Evolutionary conservation across 1,139 yeast species (phyloP).

Genomic region (Debaryomyces subglobosus): DNA sequence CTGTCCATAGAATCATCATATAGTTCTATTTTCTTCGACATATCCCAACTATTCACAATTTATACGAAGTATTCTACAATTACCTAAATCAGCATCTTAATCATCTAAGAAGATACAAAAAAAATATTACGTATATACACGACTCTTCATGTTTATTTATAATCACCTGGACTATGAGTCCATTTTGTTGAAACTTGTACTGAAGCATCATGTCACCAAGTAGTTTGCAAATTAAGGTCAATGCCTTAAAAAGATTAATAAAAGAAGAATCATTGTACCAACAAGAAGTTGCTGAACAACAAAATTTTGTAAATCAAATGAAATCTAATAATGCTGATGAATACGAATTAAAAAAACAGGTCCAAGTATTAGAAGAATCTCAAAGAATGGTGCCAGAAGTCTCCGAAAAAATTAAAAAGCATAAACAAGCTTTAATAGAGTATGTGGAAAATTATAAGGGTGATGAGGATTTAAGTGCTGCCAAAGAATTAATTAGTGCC

Average conservation of each 20-base stretch:
- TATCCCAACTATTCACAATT: not conserved
- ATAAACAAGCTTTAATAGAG: conserved; percentile 46
- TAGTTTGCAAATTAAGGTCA: conserved; percentile 71
- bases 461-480: conserved; percentile 50
- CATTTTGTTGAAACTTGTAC: not conserved
- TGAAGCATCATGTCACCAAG: conserved; percentile 66
- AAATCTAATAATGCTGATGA: conserved; percentile 55
- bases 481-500: conserved; percentile 31
- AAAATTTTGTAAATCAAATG: conserved; percentile 47
- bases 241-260: conserved; percentile 71
- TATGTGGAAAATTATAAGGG: conserved; percentile 40
- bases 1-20: conserved; percentile 7
- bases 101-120: not conserved
- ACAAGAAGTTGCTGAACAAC: conserved; percentile 66
- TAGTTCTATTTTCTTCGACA: not conserved
- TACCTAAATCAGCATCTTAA: not conserved
- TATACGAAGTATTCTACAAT: not conserved
- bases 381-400: conserved; percentile 69
- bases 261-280: conserved; percentile 72
- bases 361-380: conserved; percentile 69
- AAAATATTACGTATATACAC: conserved; percentile 2
- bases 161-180: not conserved
- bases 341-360: conserved; percentile 69
- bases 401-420: conserved; percentile 52
- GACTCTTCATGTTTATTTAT: conserved; percentile 1